Conservation (phyloP, 306 rosid species). For the Nissolia schottii region DNA sequence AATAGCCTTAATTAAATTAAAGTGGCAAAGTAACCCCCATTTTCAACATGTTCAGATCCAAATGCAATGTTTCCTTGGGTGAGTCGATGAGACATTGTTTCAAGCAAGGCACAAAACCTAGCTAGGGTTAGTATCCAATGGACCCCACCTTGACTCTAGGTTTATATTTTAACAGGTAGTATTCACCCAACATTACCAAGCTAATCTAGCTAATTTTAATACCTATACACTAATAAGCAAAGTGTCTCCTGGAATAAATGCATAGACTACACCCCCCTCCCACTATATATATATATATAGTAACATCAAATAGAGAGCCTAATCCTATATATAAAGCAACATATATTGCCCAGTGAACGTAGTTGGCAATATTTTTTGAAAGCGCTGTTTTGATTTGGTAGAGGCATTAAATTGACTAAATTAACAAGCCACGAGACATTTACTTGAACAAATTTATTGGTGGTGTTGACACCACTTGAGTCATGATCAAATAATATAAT, state of each 20-base stretch:
- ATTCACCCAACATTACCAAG: constrained; percentile 53
- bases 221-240: constrained; percentile 44
- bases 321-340: neutral
- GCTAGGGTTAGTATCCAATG: constrained; percentile 19
- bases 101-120: constrained; percentile 23
- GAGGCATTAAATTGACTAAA: neutral
- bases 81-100: constrained; percentile 42
- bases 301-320: neutral
- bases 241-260: constrained; percentile 67
- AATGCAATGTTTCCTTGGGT: constrained; percentile 45
- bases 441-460: neutral
- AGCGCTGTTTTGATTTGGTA: neutral
- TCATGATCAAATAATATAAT: constrained; percentile 18
- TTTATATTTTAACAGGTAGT: constrained; percentile 40
- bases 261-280: constrained; percentile 30
- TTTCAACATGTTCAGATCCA: constrained; percentile 38
- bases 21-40: no score
- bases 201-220: constrained; percentile 9
- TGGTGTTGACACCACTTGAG: neutral
- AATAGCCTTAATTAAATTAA: no score
- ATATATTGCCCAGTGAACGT: neutral
- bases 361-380: constrained; percentile 9
- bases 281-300: neutral
- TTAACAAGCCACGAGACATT: neutral
- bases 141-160: constrained; percentile 1